phyloP scores from a whole-genome alignment of 495 filamentous ascomycete species.

The Penicillium goetzii region DNA sequence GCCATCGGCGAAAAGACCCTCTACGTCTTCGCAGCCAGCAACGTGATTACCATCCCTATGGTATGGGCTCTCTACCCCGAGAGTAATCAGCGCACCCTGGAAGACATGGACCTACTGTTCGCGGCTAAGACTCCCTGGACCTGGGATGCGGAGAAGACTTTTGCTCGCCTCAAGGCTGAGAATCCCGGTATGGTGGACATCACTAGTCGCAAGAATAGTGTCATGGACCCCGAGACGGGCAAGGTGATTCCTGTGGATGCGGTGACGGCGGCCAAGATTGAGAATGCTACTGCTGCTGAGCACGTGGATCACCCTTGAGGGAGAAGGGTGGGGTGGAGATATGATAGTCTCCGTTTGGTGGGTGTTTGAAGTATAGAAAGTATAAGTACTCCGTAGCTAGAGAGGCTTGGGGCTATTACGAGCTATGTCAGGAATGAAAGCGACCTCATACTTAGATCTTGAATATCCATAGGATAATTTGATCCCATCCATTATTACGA shows the following conservation, averaged over 20 bases:
- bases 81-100: conserved; percentile 67
- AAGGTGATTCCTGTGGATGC: conserved; percentile 27
- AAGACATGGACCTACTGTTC: conserved; percentile 72
- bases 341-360: not conserved
- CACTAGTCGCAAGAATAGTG: conserved; percentile 48
- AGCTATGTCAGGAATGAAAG: conserved; percentile 10
- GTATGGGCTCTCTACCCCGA: conserved; percentile 73
- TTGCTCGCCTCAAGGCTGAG: conserved; percentile 56
- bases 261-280: conserved; percentile 23
- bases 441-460: not conserved
- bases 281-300: conserved; percentile 25
- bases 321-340: not conserved
- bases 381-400: not conserved
- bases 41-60: conserved; percentile 65
- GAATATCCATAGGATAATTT: not conserved
- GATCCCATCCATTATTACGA: not conserved
- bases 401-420: not conserved
- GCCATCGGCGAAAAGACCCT: conserved; percentile 66
- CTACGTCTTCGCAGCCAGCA: conserved; percentile 67
- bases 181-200: conserved; percentile 53
- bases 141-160: conserved; percentile 67
- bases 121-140: conserved; percentile 61
- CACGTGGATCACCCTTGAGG: conserved; percentile 33
- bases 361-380: not conserved
- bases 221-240: conserved; percentile 53